Conservation (phyloP, 495 filamentous ascomycete genomes). For the Clavariopsis aquatica region DNA sequence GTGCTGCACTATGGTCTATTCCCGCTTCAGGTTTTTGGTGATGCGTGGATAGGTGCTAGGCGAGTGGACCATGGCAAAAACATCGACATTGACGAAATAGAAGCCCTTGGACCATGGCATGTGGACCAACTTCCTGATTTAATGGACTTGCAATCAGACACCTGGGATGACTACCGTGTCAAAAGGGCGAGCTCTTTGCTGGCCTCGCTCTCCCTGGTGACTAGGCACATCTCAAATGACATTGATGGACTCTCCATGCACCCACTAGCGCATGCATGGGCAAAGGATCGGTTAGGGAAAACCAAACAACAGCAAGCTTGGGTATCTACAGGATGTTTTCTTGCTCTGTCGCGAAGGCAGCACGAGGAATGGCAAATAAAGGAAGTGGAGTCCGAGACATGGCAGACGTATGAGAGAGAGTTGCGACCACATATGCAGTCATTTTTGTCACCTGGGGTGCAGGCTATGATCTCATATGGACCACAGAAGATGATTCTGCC, state of each 20-base stretch:
- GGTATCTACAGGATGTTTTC: conserved; percentile 8
- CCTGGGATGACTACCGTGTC: conserved; percentile 41
- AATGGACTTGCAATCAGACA: conserved; percentile 17
- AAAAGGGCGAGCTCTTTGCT: conserved; percentile 36
- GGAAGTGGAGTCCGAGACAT: not conserved
- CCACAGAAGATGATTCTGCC: conserved; percentile 9
- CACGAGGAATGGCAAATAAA: no score
- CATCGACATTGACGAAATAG: not conserved
- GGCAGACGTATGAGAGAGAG: conserved; percentile 30
- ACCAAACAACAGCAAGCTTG: conserved; percentile 15
- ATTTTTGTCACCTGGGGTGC: conserved; percentile 32
- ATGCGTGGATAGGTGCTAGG: not conserved
- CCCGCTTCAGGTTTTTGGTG: not conserved
- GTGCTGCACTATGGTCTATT: not conserved
- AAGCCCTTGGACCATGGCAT: conserved; percentile 27
- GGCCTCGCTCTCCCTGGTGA: not conserved
- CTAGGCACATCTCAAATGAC: conserved; percentile 36
- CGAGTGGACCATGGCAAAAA: not conserved
- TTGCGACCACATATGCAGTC: conserved; percentile 39
- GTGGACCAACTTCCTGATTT: conserved; percentile 38
- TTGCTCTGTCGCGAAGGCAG: not conserved
- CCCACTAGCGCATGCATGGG: conserved; percentile 35
- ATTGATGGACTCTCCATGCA: conserved; percentile 36
- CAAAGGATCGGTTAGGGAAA: conserved; percentile 22
- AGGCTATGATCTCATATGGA: conserved; percentile 19